Percentiles rank a stretch among this genome's conserved stretches.
phyloP scores from a whole-genome alignment of 2,329 filamentous ascomycete genomes.

The Penicillium sp. region DNA sequence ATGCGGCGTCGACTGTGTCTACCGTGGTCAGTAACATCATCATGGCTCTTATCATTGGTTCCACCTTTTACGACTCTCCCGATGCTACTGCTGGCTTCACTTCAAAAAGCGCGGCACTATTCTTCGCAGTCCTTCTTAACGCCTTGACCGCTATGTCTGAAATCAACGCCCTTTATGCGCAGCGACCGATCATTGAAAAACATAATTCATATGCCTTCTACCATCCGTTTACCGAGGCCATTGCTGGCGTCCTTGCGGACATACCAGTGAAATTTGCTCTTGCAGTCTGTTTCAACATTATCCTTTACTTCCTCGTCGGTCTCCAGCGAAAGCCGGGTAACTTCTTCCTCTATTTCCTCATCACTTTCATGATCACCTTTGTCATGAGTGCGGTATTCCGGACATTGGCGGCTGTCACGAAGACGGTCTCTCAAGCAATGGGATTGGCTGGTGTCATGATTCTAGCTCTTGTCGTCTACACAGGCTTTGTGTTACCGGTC shows the following conservation, averaged over 20 bases:
- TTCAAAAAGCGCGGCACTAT: conserved; percentile 72
- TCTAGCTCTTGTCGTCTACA: conserved; percentile 33
- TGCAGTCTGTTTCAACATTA: conserved; percentile 74
- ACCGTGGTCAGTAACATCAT: conserved; percentile 36
- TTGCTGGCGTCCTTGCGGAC: conserved; percentile 21
- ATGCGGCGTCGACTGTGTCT: conserved; percentile 57
- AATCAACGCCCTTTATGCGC: conserved; percentile 43
- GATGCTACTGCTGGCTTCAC: conserved; percentile 68
- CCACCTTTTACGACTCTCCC: conserved; percentile 76
- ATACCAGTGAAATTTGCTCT: conserved; percentile 71
- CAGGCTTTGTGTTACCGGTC: conserved; percentile 41
- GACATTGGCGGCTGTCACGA: conserved; percentile 47
- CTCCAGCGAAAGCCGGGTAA: conserved; percentile 69
- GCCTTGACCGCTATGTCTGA: conserved; percentile 60
- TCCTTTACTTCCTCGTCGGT: conserved; percentile 83
- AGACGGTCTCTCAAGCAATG: conserved; percentile 50
- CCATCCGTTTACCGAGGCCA: conserved; percentile 24
- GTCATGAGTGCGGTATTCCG: conserved; percentile 53
- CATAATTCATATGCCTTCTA: conserved; percentile 32
- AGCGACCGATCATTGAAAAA: conserved; percentile 29
- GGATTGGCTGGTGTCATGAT: conserved; percentile 45
- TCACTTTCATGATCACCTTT: conserved; percentile 22
- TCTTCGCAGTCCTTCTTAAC: conserved; percentile 84
- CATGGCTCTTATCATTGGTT: conserved; percentile 74
- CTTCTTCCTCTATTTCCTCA: conserved; percentile 78